A percentile compares a stretch with the other conserved stretches of the same genome.
phyloP scores from a whole-genome alignment of 148 eudicot genomes.

The Dysphania ambrosioides region DNA sequence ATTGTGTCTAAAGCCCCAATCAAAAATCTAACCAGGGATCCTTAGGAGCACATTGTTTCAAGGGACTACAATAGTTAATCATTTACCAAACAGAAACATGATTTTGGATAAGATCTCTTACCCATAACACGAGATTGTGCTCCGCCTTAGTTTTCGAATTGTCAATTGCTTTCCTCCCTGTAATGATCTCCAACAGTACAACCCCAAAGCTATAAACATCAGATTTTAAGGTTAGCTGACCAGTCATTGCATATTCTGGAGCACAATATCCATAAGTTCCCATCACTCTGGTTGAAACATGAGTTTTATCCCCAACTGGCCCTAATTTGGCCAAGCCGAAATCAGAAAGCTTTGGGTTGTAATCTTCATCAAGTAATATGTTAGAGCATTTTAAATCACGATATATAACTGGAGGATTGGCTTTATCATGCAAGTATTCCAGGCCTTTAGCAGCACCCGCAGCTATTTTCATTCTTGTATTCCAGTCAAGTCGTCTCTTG shows the following conservation, averaged over 20 bases:
- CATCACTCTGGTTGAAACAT: constrained; percentile 85
- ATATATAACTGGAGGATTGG: constrained; percentile 74
- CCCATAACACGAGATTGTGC: constrained; percentile 74
- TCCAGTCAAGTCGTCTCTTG: constrained; percentile 61
- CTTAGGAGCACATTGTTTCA: too few relatives aligned
- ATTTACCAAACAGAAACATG: neutral
- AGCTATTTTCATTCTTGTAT: constrained; percentile 80
- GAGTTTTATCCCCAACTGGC: constrained; percentile 68
- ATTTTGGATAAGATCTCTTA: constrained; percentile 31
- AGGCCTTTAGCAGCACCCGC: constrained; percentile 86
- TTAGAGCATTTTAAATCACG: constrained; percentile 87
- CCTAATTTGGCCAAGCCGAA: constrained; percentile 90
- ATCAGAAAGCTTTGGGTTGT: constrained; percentile 68
- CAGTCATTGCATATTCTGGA: constrained; percentile 87
- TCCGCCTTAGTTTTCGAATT: constrained; percentile 34
- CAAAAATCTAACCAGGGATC: neutral
- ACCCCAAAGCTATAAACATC: constrained; percentile 89
- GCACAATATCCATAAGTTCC: constrained; percentile 89
- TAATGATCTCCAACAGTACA: constrained; percentile 69
- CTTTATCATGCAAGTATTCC: constrained; percentile 75
- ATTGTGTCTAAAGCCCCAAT: too few relatives aligned
- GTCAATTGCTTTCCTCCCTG: constrained; percentile 74
- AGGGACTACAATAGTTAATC: too few relatives aligned
- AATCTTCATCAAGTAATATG: constrained; percentile 67
- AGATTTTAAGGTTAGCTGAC: constrained; percentile 75